Evolutionary conservation across 2,329 filamentous ascomycete genomes (phyloP).

Genomic region (Ophiostoma ulmi): DNA sequence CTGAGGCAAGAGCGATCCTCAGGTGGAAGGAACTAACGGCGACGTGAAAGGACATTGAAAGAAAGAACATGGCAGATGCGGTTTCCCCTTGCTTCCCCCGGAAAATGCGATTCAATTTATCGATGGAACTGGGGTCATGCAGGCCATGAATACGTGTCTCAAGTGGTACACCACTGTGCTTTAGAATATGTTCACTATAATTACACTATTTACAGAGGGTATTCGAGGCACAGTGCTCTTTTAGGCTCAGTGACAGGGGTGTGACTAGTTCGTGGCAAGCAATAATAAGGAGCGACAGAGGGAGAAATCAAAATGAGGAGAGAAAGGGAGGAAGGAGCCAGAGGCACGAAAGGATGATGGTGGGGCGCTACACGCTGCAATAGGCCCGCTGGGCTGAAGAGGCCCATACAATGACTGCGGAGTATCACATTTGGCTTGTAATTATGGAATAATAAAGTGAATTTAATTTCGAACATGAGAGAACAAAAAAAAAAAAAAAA

Average conservation of each 20-base stretch:
- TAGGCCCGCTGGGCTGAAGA: not conserved
- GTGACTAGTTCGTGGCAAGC: too few relatives aligned
- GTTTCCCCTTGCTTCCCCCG: not conserved
- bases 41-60: not conserved
- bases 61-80: not conserved
- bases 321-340: not conserved
- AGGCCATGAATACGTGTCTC: too few relatives aligned
- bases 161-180: too few relatives aligned
- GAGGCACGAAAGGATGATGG: not conserved
- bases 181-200: not conserved
- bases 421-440: too few relatives aligned
- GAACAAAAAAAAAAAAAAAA: too few relatives aligned
- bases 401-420: not conserved
- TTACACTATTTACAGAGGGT: not conserved
- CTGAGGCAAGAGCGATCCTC: not conserved
- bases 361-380: not conserved
- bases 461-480: too few relatives aligned
- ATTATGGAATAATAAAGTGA: too few relatives aligned
- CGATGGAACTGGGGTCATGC: not conserved
- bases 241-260: not conserved
- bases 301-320: not conserved
- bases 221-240: not conserved
- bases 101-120: not conserved
- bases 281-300: too few relatives aligned
- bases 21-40: not conserved